These are phyloP conservation scores for Globisporangium iwayamae DNA, from an alignment of 352 stramenopile genomes.

Conservation along the genomic window DNA sequence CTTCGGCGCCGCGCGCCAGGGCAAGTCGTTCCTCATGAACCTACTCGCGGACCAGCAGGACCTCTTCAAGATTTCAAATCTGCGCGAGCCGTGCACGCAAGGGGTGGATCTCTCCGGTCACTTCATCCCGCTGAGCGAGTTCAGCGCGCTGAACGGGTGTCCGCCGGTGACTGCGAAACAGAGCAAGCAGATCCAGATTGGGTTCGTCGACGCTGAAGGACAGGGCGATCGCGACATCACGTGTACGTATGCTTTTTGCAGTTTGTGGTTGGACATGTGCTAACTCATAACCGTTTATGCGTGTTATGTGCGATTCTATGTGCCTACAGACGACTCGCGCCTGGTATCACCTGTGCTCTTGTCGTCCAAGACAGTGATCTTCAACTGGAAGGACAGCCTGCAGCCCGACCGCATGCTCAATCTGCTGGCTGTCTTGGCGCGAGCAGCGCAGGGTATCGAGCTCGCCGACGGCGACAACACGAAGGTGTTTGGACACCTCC, in stretches of 20 bases:
- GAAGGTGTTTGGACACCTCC: constrained; percentile 86
- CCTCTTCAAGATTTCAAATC: constrained; percentile 86
- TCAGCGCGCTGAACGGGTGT: constrained; percentile 72
- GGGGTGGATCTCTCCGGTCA: constrained; percentile 79
- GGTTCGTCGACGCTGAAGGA: constrained; percentile 83
- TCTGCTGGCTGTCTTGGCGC: constrained; percentile 69
- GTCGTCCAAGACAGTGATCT: constrained; percentile 84
- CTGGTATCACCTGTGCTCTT: constrained; percentile 81
- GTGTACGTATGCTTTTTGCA: constrained; percentile 32
- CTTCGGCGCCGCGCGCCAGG: constrained; percentile 79
- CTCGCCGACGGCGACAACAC: constrained; percentile 66
- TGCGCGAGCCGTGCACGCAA: constrained; percentile 82
- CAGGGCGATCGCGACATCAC: constrained; percentile 86
- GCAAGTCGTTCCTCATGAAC: constrained; percentile 88
- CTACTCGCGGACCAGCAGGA: constrained; percentile 83
- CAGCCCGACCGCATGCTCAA: constrained; percentile 86
- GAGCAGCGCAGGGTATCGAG: constrained; percentile 79
- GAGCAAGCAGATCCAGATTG: constrained; percentile 55
- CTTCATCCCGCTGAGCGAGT: constrained; percentile 63
- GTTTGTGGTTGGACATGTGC: neutral
- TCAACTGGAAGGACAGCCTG: constrained; percentile 89
- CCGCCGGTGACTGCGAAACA: constrained; percentile 25
- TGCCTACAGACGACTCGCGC: constrained; percentile 60
- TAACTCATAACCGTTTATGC: neutral
- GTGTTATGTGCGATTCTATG: constrained; percentile 6